Evolutionary conservation across 2,329 filamentous ascomycete genomes (phyloP), one percentile per base, ranked within the genome.

Genomic region (Thyridium curvatum): DNA sequence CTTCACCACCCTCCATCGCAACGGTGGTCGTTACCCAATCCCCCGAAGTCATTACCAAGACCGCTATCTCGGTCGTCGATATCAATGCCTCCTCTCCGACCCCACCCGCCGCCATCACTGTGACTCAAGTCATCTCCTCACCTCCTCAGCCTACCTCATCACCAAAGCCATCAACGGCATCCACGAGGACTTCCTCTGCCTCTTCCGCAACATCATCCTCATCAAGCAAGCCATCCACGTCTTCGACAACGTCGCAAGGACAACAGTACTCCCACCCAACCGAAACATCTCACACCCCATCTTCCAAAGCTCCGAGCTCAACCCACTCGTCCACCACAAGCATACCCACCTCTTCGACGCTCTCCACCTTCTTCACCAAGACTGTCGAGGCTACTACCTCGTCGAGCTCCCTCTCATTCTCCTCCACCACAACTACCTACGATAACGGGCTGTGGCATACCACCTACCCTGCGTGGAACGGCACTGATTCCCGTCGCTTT

Each of bases 391-490:
- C 47, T 13, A 40, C 46, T 15, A 30, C 51, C 8, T 40, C 40
- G 15, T 43, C 43, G n/a, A 32, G 38, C 4, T 18, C 41, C 10
- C 45, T 46, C 9, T 48, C 52, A 12, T 41, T 46, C 9, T 48
- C 52, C 12, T 41, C 48, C 21, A 46, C 53, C n/a, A 46, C 48
- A 28, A 45, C 40, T 16, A 58, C 56, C 12, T 55, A 62, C 31
- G 66, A 71, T 40, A 46, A 71, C 38, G 68, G 68, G 14, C 52
- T 52, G 36, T 71, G 68, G 69, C 65, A 68, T 41, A 68, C 68
- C 4, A 59, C 58, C 1, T 71, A 70, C 39, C 64, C 65, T 3
- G 32, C 63, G 0, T 68, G 64, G 64, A 71, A 68, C 43, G 58
- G 51, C 37, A 68, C 66, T 2, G 42, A 51, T 21, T 41, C 32